Percentiles rank a stretch among this genome's conserved stretches.
phyloP scores from a whole-genome alignment of 2,329 filamentous ascomycete genomes.

The Apiospora kogelbergensis region DNA sequence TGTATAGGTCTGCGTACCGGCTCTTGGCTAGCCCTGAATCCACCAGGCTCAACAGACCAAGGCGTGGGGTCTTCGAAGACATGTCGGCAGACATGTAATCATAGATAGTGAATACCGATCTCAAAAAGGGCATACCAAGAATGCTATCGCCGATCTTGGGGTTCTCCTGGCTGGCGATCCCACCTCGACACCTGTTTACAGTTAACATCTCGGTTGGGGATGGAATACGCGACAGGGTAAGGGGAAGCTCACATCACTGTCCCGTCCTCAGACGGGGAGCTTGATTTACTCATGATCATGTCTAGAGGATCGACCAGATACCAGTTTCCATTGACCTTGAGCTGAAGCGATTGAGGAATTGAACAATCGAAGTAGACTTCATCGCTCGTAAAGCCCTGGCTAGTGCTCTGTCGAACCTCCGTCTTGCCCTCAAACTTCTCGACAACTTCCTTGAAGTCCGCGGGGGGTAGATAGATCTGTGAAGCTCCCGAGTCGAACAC shows the following conservation, averaged over 20 bases:
- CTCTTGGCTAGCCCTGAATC: not conserved
- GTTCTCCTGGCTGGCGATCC: not conserved
- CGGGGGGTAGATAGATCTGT: not conserved
- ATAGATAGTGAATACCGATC: slow-evolving; percentile 6
- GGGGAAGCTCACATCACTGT: not conserved
- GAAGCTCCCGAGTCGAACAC: slow-evolving; percentile 7
- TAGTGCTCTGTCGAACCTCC: not conserved
- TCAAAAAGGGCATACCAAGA: slow-evolving; percentile 7
- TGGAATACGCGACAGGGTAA: no score
- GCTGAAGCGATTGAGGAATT: not conserved
- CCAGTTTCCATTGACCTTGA: not conserved
- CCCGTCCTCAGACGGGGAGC: not conserved
- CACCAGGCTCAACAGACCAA: slow-evolving; percentile 3
- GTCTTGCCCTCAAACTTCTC: slow-evolving; percentile 2
- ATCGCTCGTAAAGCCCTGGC: not conserved
- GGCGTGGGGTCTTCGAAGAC: not conserved
- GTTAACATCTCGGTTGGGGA: not conserved
- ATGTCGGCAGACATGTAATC: slow-evolving; percentile 9
- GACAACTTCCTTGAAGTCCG: not conserved
- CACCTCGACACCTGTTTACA: not conserved
- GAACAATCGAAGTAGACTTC: slow-evolving; percentile 8
- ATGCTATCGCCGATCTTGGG: not conserved
- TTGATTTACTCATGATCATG: not conserved
- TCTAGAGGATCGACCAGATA: slow-evolving; percentile 7
- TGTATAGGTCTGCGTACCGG: slow-evolving; percentile 4